Evolutionary conservation across 116 monocot species (phyloP).

Genomic region (Papilionanthe hybrid): DNA sequence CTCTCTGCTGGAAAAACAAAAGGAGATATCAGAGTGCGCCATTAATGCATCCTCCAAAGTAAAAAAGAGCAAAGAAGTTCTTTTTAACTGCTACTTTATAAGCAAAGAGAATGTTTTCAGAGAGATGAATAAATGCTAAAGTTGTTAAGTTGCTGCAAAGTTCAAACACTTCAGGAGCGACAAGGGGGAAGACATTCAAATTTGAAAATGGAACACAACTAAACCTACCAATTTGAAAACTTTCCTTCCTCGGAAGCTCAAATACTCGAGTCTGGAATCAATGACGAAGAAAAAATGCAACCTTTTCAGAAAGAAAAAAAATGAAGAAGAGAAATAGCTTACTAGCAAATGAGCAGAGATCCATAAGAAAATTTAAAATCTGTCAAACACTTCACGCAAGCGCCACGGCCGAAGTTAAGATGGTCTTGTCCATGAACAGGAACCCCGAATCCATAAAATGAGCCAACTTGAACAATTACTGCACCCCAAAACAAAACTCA

Average conservation of each 20-base stretch:
- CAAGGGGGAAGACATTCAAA: neutral
- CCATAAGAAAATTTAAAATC: neutral
- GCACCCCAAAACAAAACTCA: neutral
- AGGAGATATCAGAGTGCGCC: neutral
- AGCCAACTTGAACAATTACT: neutral
- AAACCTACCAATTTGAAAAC: neutral
- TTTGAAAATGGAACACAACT: neutral
- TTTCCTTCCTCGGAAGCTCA: neutral
- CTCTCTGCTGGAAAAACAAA: neutral
- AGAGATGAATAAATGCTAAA: neutral
- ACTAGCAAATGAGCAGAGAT: neutral
- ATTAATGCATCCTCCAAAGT: conserved; percentile 6
- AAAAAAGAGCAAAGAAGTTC: neutral
- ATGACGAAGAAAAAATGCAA: neutral
- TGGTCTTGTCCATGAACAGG: neutral
- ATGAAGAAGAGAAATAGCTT: neutral
- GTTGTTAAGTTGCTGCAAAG: neutral
- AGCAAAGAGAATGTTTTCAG: neutral
- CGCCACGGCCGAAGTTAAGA: neutral
- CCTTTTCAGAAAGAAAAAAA: neutral
- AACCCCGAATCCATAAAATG: neutral
- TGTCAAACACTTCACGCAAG: neutral
- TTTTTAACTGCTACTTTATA: neutral
- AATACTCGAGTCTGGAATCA: neutral
- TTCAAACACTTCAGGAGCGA: neutral